These are phyloP conservation scores for Sugiyamaella neomexicana DNA, from an alignment of 1,139 yeast species.

Conservation along the genomic window DNA sequence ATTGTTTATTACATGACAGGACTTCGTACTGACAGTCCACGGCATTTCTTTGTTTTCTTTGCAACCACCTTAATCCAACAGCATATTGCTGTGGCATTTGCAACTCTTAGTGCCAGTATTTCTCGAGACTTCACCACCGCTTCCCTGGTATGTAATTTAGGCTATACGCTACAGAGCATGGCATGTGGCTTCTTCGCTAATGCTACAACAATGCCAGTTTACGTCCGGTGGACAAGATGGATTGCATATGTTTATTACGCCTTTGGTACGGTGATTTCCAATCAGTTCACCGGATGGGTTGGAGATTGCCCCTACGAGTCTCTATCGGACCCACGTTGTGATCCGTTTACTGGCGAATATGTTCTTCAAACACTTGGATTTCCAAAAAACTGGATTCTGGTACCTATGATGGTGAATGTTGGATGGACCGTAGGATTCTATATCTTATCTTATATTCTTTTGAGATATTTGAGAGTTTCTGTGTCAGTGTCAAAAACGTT, in stretches of 20 bases:
- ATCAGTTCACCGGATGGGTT: slow-evolving; percentile 60
- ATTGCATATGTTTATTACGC: slow-evolving; percentile 75
- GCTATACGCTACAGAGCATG: slow-evolving; percentile 71
- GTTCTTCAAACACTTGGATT: slow-evolving; percentile 62
- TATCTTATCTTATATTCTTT: slow-evolving; percentile 47
- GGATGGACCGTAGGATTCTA: slow-evolving; percentile 63
- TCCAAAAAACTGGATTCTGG: slow-evolving; percentile 62
- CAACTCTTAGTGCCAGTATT: slow-evolving; percentile 57
- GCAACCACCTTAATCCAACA: slow-evolving; percentile 58
- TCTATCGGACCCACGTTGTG: slow-evolving; percentile 44
- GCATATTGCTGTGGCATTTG: slow-evolving; percentile 56
- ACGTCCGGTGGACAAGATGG: slow-evolving; percentile 82
- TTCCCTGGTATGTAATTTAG: slow-evolving; percentile 59
- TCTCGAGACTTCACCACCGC: slow-evolving; percentile 67
- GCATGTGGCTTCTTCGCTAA: slow-evolving; percentile 83
- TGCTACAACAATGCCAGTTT: slow-evolving; percentile 74
- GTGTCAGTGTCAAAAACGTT: slow-evolving; percentile 47
- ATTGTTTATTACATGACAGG: slow-evolving; percentile 83
- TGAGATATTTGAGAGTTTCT: slow-evolving; percentile 51
- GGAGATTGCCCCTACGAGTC: slow-evolving; percentile 57
- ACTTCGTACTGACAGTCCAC: slow-evolving; percentile 47
- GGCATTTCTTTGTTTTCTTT: slow-evolving; percentile 64
- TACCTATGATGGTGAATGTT: slow-evolving; percentile 61
- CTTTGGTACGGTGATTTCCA: slow-evolving; percentile 66
- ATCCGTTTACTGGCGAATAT: slow-evolving; percentile 50